Conservation (phyloP, 2,329 filamentous ascomycete genomes). For the Fusarium fracticaudum region DNA sequence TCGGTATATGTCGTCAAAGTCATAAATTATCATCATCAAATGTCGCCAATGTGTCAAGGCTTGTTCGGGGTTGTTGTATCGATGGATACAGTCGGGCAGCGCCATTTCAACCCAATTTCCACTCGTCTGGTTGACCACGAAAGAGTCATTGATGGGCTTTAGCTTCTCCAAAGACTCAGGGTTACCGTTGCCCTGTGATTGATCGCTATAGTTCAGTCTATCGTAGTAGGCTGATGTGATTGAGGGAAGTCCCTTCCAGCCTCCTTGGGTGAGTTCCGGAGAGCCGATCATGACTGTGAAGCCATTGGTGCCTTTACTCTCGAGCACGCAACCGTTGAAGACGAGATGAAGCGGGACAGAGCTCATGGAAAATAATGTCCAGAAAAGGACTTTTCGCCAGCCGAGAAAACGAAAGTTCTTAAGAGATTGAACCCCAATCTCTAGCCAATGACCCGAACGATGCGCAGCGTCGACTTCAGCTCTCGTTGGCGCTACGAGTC, state of each 20-base stretch:
- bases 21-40: constrained; percentile 13
- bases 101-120: background rate
- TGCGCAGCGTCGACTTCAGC: constrained; percentile 43
- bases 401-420: constrained; percentile 25
- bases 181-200: accelerated
- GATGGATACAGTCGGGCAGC: background rate
- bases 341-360: constrained; percentile 21
- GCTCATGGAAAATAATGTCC: constrained; percentile 9
- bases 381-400: constrained; percentile 9
- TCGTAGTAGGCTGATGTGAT: background rate
- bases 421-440: constrained; percentile 38
- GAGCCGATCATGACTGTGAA: constrained; percentile 14
- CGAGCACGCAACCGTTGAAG: constrained; percentile 16
- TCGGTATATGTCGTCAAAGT: background rate
- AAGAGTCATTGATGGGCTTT: background rate
- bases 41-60: constrained; percentile 22
- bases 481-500: constrained; percentile 47
- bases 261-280: background rate
- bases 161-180: background rate
- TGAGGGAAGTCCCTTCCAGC: background rate
- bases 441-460: constrained; percentile 17
- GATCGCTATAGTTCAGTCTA: background rate
- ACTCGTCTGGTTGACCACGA: background rate
- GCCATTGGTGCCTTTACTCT: constrained; percentile 22
- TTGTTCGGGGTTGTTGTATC: constrained; percentile 11